Evolutionary conservation across 371 early-diverging fungal species (phyloP).

Genomic region (Lichtheimia ornata): DNA sequence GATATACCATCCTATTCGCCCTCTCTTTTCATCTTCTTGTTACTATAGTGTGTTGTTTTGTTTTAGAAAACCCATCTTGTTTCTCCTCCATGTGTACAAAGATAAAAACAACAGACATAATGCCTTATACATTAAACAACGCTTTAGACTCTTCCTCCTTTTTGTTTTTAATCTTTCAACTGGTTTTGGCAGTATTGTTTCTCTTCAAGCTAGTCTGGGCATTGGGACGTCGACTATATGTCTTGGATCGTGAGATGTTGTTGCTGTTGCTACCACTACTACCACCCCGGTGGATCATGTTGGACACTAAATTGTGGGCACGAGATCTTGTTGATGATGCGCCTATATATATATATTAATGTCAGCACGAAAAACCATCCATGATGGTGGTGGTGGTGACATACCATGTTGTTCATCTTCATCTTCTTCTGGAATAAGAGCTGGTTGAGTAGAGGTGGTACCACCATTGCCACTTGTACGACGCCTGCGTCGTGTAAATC

Average conservation of each 20-base stretch:
- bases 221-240: constrained; percentile 1
- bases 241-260: constrained; percentile 2
- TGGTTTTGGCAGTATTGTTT: neutral
- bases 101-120: neutral
- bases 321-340: constrained; percentile 4
- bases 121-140: neutral
- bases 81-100: neutral
- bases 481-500: constrained; percentile 13
- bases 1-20: too few relatives aligned
- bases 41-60: constrained; percentile 3
- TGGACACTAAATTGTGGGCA: neutral
- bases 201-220: constrained; percentile 5
- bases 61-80: neutral
- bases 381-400: neutral
- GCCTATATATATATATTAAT: neutral
- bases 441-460: neutral
- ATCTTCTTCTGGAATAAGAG: constrained; percentile 1
- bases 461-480: constrained; percentile 1
- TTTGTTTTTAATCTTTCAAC: neutral
- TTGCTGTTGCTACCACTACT: neutral
- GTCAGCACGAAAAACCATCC: neutral
- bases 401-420: neutral
- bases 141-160: neutral
- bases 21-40: neutral
- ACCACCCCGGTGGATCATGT: neutral